Percentiles rank a stretch among this genome's conserved stretches.
Conservation (phyloP, 2,329 filamentous ascomycete genomes). For the Ceratocystis ficicola region DNA sequence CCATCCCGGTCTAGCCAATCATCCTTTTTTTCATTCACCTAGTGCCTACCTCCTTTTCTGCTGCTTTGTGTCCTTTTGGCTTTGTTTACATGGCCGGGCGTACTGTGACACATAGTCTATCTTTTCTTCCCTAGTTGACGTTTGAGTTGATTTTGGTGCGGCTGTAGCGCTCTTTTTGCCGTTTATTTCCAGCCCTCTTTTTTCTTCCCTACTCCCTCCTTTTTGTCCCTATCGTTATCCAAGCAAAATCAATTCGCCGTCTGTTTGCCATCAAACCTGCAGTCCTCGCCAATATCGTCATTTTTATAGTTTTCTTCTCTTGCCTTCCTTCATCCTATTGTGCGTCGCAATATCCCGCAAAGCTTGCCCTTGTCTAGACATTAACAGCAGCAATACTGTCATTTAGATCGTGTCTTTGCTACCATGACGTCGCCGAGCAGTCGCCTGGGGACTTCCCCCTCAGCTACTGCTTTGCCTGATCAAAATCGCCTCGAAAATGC, state of each 20-base stretch:
- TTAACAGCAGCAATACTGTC: not conserved
- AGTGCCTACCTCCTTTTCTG: not conserved
- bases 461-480: constrained; percentile 9
- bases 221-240: constrained; percentile 6
- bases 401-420: not conserved
- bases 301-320: not conserved
- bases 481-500: constrained; percentile 9
- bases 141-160: constrained; percentile 1
- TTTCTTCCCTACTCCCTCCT: constrained; percentile 1
- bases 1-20: not conserved
- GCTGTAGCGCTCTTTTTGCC: constrained; percentile 10
- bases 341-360: not conserved
- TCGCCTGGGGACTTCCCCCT: constrained; percentile 13
- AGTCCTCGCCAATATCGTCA: not conserved
- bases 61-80: not conserved
- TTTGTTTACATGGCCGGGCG: not conserved
- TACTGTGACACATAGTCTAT: constrained; percentile 6
- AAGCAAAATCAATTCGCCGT: constrained; percentile 1
- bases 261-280: not conserved
- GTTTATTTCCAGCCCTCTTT: not conserved
- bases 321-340: not conserved
- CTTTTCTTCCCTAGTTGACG: not conserved
- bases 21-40: not conserved
- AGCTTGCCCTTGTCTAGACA: not conserved
- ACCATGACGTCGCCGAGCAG: constrained; percentile 18